These are phyloP conservation scores for Sporisorium exsertum DNA, from an alignment of 1,284 basidiomycete genomes.

Conservation along the genomic window DNA sequence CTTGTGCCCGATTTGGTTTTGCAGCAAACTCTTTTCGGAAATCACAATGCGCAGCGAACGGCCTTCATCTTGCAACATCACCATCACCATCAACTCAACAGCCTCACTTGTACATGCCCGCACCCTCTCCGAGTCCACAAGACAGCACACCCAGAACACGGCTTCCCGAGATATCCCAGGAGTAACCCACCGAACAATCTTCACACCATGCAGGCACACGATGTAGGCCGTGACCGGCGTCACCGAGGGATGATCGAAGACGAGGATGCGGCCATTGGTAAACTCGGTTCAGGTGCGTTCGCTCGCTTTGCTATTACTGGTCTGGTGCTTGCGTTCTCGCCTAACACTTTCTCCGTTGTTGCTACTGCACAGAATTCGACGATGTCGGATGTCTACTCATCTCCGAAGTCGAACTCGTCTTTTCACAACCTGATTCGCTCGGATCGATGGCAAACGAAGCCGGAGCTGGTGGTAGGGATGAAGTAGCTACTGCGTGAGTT, in stretches of 20 bases:
- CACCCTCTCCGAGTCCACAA: too few species aligned
- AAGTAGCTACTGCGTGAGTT: conserved; percentile 77
- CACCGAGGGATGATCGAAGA: conserved; percentile 53
- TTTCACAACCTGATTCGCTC: conserved; percentile 79
- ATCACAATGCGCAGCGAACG: background rate
- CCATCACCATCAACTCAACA: too few species aligned
- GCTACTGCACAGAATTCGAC: conserved; percentile 77
- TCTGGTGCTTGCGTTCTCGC: too few species aligned
- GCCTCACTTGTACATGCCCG: too few species aligned
- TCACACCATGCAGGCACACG: conserved; percentile 28
- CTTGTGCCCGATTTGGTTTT: too few species aligned
- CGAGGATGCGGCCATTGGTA: conserved; percentile 57
- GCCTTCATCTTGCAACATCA: background rate
- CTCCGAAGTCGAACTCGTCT: conserved; percentile 87
- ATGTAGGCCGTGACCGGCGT: conserved; percentile 44
- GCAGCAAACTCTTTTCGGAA: background rate
- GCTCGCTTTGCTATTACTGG: too few species aligned
- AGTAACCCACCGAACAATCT: too few species aligned
- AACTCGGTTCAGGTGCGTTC: conserved; percentile 37
- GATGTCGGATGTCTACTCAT: conserved; percentile 89
- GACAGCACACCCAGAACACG: too few species aligned
- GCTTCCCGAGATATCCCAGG: too few species aligned
- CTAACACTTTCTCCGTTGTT: background rate
- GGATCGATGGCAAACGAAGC: conserved; percentile 13
- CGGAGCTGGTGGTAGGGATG: conserved; percentile 77